Evolutionary conservation across 2,329 filamentous ascomycete genomes (phyloP), one percentile per base, ranked within the genome.

Genomic region (Talaromyces amestolkiae): DNA sequence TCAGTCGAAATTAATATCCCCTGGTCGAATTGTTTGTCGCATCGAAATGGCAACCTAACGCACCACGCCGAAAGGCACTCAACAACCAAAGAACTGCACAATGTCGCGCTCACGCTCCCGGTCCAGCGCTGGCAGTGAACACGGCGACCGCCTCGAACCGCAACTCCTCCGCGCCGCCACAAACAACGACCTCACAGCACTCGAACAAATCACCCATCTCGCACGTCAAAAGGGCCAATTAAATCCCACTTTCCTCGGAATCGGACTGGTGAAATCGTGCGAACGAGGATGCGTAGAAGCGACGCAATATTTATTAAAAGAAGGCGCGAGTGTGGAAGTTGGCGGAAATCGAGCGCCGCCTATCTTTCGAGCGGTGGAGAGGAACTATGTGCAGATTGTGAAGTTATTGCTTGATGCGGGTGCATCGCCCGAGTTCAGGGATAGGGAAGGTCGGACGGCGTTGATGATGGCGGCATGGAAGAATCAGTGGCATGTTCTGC

Each of bases 381-480:
- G 72, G 19, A 75, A 79, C 35, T 75, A 78, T 63, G 74, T 77
- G 9, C 78, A 79, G 8, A 84, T 83, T 7, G 74, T 83, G 47
- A 74, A 75, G 65, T 68, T 84, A 56, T 73, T 85, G 15, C 72
- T 78, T 3, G 76, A 77, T 37, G 68, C 74, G 43, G 74, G 75
- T 10, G 75, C 74, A 0, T 71, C 71, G 22, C 69, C 72, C 3
- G 74, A 77, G 59, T 71, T 67, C n/a, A 58, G 67, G 19, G 83
- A 86, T 70, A 79, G 81, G 58, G 82, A 81, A 65, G 78, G 78
- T 5, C 72, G 79, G 17, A 80, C 78, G 47, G 77, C 76, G 49
- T 67, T 81, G 47, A 81, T 80, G 78, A 79, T 76, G 1, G 79
- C 80, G 5, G 79, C 80, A 8, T 80, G 76, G 77, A 76, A 73